Evolutionary conservation across 2,329 filamentous ascomycete genomes (phyloP).

Genomic region (Penicillium frequentans): DNA sequence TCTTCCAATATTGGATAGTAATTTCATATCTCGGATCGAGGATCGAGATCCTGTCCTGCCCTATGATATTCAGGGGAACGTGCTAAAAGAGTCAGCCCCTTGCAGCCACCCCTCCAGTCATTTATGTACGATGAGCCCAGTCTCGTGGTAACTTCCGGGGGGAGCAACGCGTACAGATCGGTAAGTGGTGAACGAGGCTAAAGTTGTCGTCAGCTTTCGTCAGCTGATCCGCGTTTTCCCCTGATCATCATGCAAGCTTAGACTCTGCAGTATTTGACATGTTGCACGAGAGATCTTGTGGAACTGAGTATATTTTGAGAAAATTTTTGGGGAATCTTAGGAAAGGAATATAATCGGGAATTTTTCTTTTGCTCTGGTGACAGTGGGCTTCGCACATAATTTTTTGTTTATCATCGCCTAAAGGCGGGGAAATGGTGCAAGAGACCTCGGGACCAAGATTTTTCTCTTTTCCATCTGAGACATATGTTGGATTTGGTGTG

Average conservation of each 20-base stretch:
- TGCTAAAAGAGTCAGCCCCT: not conserved
- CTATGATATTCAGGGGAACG: not conserved
- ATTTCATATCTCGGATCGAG: not conserved
- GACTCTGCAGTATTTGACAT: not conserved
- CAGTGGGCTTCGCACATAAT: not conserved
- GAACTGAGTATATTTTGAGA: not conserved
- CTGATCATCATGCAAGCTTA: constrained; percentile 7
- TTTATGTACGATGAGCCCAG: constrained; percentile 4
- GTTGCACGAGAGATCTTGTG: not conserved
- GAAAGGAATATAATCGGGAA: not conserved
- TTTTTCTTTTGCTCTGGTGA: not conserved
- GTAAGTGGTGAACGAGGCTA: constrained; percentile 4
- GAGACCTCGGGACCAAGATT: not conserved
- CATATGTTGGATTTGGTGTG: not conserved
- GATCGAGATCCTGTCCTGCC: not conserved
- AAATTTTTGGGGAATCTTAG: not conserved
- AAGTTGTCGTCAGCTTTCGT: constrained; percentile 8
- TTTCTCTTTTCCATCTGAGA: not conserved
- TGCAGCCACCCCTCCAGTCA: constrained; percentile 4
- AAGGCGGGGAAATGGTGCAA: not conserved
- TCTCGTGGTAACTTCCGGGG: constrained; percentile 2
- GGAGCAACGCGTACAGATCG: not conserved
- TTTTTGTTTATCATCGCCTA: not conserved
- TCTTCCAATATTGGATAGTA: too few species aligned
- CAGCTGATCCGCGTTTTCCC: constrained; percentile 9